Percentiles rank a stretch among this genome's conserved stretches.
phyloP scores from a whole-genome alignment of 2,329 filamentous ascomycete species.

The Ophiognomonia clavigignenti-juglandacearum region DNA sequence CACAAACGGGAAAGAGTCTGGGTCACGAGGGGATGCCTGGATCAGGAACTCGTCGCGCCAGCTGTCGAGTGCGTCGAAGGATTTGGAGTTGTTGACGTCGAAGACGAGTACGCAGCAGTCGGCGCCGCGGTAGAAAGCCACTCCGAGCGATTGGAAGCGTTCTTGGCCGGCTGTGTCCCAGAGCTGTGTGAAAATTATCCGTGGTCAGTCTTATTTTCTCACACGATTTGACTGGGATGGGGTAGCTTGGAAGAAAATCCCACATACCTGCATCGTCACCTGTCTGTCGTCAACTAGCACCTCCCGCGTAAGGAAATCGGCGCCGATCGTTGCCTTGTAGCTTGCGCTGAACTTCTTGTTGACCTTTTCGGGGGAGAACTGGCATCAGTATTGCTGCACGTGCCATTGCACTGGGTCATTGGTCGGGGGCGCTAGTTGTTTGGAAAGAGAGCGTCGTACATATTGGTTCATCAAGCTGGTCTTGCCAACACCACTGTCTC shows the following conservation, averaged over 20 bases:
- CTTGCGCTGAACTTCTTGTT: slow-evolving; percentile 99
- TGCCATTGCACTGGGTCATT: too few species aligned
- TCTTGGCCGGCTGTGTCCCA: slow-evolving; percentile 96
- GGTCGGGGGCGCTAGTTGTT: slow-evolving; percentile 3
- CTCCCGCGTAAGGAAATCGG: slow-evolving; percentile 97
- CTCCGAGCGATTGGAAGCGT: slow-evolving; percentile 92
- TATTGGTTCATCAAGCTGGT: slow-evolving; percentile 99
- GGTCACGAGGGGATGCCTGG: slow-evolving; percentile 92
- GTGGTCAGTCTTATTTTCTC: neutral
- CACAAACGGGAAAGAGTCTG: slow-evolving; percentile 96
- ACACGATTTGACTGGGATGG: neutral
- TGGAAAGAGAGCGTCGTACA: slow-evolving; percentile 54
- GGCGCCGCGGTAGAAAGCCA: slow-evolving; percentile 94
- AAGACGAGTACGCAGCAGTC: slow-evolving; percentile 98
- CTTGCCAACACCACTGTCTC: slow-evolving; percentile 98
- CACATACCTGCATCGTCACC: slow-evolving; percentile 79
- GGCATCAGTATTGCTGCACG: slow-evolving; percentile 7
- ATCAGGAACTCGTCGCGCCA: slow-evolving; percentile 99
- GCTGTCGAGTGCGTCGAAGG: slow-evolving; percentile 95
- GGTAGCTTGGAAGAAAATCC: neutral
- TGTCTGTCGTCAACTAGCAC: slow-evolving; percentile 94
- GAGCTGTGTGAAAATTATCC: slow-evolving; percentile 55
- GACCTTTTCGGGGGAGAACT: slow-evolving; percentile 56
- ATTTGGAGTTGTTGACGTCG: slow-evolving; percentile 99
- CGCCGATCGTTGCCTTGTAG: slow-evolving; percentile 99